A percentile compares a stretch with the other conserved stretches of the same genome.
These are phyloP conservation scores for Lentinula novae-zelandiae DNA, from an alignment of 1,284 basidiomycete species.

Conservation along the genomic window DNA sequence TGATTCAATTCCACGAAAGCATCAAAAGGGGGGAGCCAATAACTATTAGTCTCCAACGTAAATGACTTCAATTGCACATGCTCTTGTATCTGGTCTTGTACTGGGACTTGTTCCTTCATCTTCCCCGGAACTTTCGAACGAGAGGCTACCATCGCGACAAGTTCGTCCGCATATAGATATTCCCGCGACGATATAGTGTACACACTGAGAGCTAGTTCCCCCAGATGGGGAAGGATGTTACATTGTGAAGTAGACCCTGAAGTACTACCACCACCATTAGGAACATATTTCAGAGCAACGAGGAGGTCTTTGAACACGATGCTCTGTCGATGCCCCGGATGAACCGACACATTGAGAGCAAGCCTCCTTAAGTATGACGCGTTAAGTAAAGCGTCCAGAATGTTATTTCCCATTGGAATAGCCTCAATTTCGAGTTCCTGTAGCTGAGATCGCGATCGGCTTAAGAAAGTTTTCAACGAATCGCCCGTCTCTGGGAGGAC, in stretches of 20 bases:
- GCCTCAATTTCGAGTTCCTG: not conserved
- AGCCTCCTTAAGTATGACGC: not conserved
- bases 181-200: not conserved
- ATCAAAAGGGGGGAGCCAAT: conserved; percentile 2
- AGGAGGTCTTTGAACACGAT: not conserved
- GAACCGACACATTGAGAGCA: not conserved
- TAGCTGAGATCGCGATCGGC: not conserved
- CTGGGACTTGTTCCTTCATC: no score
- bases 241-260: no score
- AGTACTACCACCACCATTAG: not conserved
- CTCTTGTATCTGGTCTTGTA: not conserved
- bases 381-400: not conserved
- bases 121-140: not conserved
- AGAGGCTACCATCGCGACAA: not conserved
- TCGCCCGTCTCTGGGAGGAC: not conserved
- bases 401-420: not conserved
- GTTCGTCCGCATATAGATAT: not conserved
- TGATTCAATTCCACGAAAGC: not conserved
- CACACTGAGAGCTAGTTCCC: not conserved
- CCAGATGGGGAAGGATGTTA: not conserved
- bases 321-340: not conserved
- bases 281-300: not conserved
- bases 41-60: not conserved
- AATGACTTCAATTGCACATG: not conserved
- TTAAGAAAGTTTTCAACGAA: not conserved